Evolutionary conservation across 495 filamentous ascomycete species (phyloP), one percentile per base, ranked within the genome.

Genomic region (Talaromyces ruber): DNA sequence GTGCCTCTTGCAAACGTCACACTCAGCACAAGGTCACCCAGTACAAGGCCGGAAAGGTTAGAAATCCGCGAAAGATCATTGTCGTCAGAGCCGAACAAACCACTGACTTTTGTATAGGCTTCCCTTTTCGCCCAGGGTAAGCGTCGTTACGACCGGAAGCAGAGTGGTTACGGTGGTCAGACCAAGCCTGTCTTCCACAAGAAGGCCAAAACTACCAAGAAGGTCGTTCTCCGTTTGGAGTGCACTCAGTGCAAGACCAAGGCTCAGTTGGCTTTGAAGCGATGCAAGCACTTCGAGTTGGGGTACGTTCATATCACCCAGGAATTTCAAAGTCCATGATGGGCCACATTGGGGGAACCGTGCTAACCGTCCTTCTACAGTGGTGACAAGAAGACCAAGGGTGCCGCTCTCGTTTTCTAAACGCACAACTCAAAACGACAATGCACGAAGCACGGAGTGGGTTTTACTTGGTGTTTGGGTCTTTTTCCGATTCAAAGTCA

Each of bases 301-400:
- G 93, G 92, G 92, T 96, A 91, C 71, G 91, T 84, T 67, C 43
- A 64, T 21, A 32, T 47, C n/a, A 21, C 18, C 43, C 43, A 47
- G 12, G 18, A 21, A 21, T 11, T 47, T 47, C 21, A 9, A n/a
- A 50, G 39, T 59, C 9, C 34, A 11, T 16, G 34, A 52, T 14
- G 21, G 21, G 6, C 47, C 24, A 25, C 8, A 30, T 11, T 4
- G 11, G 16, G 14, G 11, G 24, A 61, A n/a, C 43, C 21, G 55
- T 67, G 51, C 72, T 73, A 68, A 76, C 58, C 11, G 8, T 65
- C 58, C 57, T 50, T 65, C 60, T 74, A 78, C 68, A 97, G 94
- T 87, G 95, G 95, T 83, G 95, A 99, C 88, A 99, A 99, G 92
- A 99, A 99, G 92, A 99, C 95, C 74, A 99, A 99, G 90, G 95